These are phyloP conservation scores for Linum lewisii DNA, from an alignment of 345 rosid genomes.

Conservation along the genomic window DNA sequence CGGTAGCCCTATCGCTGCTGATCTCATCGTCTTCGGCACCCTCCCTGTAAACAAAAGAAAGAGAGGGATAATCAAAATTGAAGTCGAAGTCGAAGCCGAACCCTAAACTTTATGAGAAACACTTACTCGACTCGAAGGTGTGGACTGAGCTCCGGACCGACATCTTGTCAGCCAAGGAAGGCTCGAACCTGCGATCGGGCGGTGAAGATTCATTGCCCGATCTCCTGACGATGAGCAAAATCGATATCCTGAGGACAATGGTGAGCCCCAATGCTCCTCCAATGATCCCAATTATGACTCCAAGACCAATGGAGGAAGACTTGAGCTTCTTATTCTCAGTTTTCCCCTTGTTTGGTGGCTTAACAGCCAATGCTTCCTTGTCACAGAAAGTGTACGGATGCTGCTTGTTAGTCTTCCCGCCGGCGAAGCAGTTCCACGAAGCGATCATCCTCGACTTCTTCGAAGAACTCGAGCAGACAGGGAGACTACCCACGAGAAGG, in stretches of 20 bases:
- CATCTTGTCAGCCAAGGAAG: slow-evolving; percentile 35
- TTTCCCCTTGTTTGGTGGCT: slow-evolving; percentile 34
- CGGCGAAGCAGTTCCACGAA: slow-evolving; percentile 74
- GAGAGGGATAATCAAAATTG: too few relatives aligned
- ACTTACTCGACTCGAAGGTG: slow-evolving; percentile 52
- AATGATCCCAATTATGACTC: slow-evolving; percentile 47
- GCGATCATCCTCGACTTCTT: slow-evolving; percentile 45
- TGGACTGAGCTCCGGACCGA: slow-evolving; percentile 47
- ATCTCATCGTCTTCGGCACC: slow-evolving; percentile 77
- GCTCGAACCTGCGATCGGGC: slow-evolving; percentile 25
- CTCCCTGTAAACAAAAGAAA: slow-evolving; percentile 41
- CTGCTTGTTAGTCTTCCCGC: slow-evolving; percentile 40
- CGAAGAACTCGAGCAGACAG: slow-evolving; percentile 41
- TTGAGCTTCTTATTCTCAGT: slow-evolving; percentile 1
- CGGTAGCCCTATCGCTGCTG: slow-evolving; percentile 72
- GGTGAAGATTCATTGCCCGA: slow-evolving; percentile 18
- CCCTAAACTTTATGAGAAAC: too few relatives aligned
- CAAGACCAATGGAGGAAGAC: slow-evolving; percentile 26
- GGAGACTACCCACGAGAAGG: slow-evolving; percentile 61
- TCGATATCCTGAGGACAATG: slow-evolving; percentile 30
- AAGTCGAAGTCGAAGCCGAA: too few relatives aligned
- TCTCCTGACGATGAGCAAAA: slow-evolving; percentile 38
- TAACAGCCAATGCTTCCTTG: slow-evolving; percentile 66
- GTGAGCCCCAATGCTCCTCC: slow-evolving; percentile 42
- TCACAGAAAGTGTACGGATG: slow-evolving; percentile 63